Conservation (phyloP, 768 basidiomycete genomes). For the Crassisporium funariophilum region DNA sequence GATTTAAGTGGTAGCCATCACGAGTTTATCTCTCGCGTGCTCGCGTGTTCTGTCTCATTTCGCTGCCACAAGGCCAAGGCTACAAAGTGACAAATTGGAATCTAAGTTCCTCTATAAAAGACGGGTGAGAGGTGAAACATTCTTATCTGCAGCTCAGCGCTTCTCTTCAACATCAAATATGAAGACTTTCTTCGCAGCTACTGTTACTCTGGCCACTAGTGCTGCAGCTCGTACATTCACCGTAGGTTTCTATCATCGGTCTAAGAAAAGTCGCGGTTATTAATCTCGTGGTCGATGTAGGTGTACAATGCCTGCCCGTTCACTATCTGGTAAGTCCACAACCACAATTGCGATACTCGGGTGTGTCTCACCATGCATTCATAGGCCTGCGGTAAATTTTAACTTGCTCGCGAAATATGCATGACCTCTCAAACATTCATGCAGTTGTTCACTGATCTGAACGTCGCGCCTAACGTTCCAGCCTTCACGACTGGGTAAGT, state of each 20-base stretch:
- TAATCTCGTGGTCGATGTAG: too few species aligned
- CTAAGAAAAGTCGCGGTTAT: too few species aligned
- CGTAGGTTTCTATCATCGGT: conserved; percentile 23
- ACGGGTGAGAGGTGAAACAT: too few species aligned
- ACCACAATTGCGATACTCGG: too few species aligned
- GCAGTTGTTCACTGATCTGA: conserved; percentile 62
- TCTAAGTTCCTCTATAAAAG: too few species aligned
- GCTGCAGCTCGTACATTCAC: conserved; percentile 53
- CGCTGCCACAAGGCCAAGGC: too few species aligned
- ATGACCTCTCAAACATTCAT: conserved; percentile 1
- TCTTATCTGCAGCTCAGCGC: neutral
- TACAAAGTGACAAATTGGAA: neutral
- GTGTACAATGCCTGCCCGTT: conserved; percentile 65
- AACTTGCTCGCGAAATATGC: too few species aligned
- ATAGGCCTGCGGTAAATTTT: conserved; percentile 37
- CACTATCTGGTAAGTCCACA: conserved; percentile 57
- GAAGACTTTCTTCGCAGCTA: conserved; percentile 6
- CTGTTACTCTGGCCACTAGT: conserved; percentile 24
- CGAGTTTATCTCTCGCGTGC: too few species aligned
- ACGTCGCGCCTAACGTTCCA: conserved; percentile 48
- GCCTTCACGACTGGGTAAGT: conserved; percentile 45
- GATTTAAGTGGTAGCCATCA: too few species aligned
- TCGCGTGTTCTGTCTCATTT: too few species aligned
- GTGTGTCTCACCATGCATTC: too few species aligned
- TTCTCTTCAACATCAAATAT: neutral